phyloP scores from a whole-genome alignment of 805 yeast species.

The Clavispora fructus region DNA sequence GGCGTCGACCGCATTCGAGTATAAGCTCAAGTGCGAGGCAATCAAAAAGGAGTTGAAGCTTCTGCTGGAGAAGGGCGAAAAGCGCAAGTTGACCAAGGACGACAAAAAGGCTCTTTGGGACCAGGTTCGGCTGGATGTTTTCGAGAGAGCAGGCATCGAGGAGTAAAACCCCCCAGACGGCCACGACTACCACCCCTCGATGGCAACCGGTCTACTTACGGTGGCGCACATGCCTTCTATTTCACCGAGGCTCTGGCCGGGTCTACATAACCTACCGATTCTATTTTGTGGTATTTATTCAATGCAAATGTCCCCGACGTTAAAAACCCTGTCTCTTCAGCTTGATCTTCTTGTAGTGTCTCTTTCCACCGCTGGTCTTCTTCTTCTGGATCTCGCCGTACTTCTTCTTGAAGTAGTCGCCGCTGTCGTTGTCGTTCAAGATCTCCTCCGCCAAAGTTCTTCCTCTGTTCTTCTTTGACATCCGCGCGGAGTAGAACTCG shows the following conservation, averaged over 20 bases:
- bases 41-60: conserved; percentile 23
- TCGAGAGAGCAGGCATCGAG: conserved; percentile 42
- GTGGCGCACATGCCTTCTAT: too few species aligned
- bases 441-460: conserved; percentile 77
- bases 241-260: too few species aligned
- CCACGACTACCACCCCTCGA: neutral
- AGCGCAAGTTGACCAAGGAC: conserved; percentile 30
- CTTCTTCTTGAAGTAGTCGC: conserved; percentile 78
- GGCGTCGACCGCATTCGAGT: conserved; percentile 49
- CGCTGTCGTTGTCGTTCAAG: conserved; percentile 63
- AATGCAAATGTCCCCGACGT: neutral
- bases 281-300: conserved; percentile 1
- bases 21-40: conserved; percentile 34
- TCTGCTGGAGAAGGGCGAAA: conserved; percentile 15
- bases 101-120: conserved; percentile 46
- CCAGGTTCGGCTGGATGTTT: conserved; percentile 46
- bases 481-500: conserved; percentile 66
- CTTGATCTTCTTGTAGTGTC: conserved; percentile 57
- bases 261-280: neutral
- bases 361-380: conserved; percentile 59
- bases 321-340: conserved; percentile 52
- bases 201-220: neutral
- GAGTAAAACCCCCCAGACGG: conserved; percentile 8
- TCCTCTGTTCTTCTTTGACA: conserved; percentile 69
- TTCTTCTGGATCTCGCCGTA: conserved; percentile 72